A percentile compares a stretch with the other conserved stretches of the same genome.
Evolutionary conservation across 192 early-diverging fungal species (phyloP).

Genomic region (Spinellus fusiger): DNA sequence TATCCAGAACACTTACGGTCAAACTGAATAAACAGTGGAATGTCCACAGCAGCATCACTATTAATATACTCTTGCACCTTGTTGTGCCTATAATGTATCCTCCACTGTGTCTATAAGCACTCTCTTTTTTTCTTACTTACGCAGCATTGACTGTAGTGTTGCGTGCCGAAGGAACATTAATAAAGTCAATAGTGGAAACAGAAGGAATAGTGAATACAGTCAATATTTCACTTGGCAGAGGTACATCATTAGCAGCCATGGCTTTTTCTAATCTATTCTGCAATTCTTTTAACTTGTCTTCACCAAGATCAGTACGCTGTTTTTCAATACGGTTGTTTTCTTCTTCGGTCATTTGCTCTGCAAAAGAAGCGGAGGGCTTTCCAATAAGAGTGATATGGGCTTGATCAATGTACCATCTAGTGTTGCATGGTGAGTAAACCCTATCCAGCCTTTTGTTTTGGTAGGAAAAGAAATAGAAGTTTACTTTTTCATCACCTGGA

Average conservation of each 20-base stretch:
- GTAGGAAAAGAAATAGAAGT: background rate
- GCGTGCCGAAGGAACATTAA: slow-evolving; percentile 40
- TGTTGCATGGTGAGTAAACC: background rate
- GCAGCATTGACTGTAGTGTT: too few relatives aligned
- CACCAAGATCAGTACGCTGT: slow-evolving; percentile 40
- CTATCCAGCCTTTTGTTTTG: background rate
- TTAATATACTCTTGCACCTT: slow-evolving; percentile 44
- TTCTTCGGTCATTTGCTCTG: slow-evolving; percentile 39
- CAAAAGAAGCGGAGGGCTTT: slow-evolving; percentile 49
- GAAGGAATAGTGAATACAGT: slow-evolving; percentile 47
- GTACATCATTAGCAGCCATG: slow-evolving; percentile 42
- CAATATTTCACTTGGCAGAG: slow-evolving; percentile 49
- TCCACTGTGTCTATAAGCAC: too few relatives aligned
- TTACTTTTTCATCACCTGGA: slow-evolving; percentile 42
- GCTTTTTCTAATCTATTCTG: slow-evolving; percentile 43
- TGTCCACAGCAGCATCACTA: slow-evolving; percentile 29
- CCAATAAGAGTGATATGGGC: slow-evolving; percentile 41
- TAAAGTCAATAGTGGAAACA: slow-evolving; percentile 46
- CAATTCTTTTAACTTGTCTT: slow-evolving; percentile 38
- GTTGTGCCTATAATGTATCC: slow-evolving; percentile 38
- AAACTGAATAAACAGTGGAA: slow-evolving; percentile 51
- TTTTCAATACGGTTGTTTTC: slow-evolving; percentile 46
- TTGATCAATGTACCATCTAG: slow-evolving; percentile 42
- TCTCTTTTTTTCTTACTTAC: too few relatives aligned
- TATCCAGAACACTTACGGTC: slow-evolving; percentile 35